Conservation (phyloP, 2,329 filamentous ascomycete species). For the Pyrenochaeta sp. region DNA sequence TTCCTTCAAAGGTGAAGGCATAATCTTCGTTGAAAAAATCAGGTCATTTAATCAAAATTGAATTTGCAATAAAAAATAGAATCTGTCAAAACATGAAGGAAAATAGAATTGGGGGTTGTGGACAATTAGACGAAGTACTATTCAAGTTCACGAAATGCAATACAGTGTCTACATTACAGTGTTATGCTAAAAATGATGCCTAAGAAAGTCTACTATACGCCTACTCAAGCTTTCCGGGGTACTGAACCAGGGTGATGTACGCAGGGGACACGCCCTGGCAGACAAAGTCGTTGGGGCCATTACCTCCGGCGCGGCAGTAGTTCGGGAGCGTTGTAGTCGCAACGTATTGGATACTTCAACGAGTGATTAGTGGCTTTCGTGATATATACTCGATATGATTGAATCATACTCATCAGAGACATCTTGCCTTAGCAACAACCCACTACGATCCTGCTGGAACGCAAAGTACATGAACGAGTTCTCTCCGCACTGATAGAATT, state of each 20-base stretch:
- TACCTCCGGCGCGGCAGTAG: conserved; percentile 23
- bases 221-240: conserved; percentile 3
- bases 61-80: too few species aligned
- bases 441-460: conserved; percentile 17
- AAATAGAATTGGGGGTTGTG: too few species aligned
- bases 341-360: conserved; percentile 13
- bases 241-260: conserved; percentile 49
- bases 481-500: conserved; percentile 21
- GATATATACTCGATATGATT: not conserved
- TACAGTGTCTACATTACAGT: too few species aligned
- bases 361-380: not conserved
- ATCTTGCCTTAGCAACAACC: conserved; percentile 23
- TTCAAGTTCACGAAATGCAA: too few species aligned
- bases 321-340: conserved; percentile 22
- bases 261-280: conserved; percentile 73
- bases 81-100: too few species aligned
- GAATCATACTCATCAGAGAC: conserved; percentile 18
- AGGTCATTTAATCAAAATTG: too few species aligned
- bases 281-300: conserved; percentile 68
- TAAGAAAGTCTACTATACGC: too few species aligned
- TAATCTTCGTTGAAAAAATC: not conserved
- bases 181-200: too few species aligned
- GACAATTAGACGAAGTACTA: too few species aligned
- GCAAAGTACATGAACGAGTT: conserved; percentile 22
- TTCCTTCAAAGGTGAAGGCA: conserved; percentile 35